Evolutionary conservation across 345 rosid species (phyloP), one percentile per base, ranked within the genome.

Genomic region (Mallotus nudiflorus): DNA sequence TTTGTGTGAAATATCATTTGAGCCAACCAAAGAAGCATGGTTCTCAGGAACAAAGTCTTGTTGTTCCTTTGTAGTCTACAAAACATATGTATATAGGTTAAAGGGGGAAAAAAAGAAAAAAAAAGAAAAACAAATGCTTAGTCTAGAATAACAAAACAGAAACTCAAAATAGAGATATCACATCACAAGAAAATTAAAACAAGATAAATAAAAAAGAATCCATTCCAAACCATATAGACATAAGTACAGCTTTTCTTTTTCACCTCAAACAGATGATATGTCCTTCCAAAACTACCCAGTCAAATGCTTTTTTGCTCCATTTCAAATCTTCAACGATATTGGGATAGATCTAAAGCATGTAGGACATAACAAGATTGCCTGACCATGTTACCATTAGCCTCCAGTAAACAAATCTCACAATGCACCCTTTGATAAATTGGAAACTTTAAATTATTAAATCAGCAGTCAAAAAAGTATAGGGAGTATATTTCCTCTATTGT

Each of bases 1-100:
- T 62, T 73, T 73, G 44, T 62, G 81, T 56, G 77, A 69, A 74
- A 11, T 52, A 62, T 55, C 72, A 56, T 68, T 51, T 51, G 80
- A 35, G 64, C 62, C 74, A 82, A 67, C 62, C 27, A 65, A 25
- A 49, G 69, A 70, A 51, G 63, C 74, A 62, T 45, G 22, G 35
- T 37, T 60, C 25, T 61, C 60, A 39, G 50, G 66, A 72, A 29
- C 58, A 68, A 28, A 33, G 25, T 66, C 74, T 24, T 25, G 65
- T 16, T 60, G 62, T 57, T 69, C 68, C 67, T 77, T 72, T 55
- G 35, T 35, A 16, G 62, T 70, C 77, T 72, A 66, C 63, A 80
- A 40, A 49, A 73, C 71, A 81, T 57, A 64, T 22, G 27, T 51
- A 70, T 24, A 67, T 65, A 67, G 68, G 52, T 35, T 15, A 71